Conservation (phyloP, 192 early-diverging fungal species). For the Phycomyces blakesleeanus region DNA sequence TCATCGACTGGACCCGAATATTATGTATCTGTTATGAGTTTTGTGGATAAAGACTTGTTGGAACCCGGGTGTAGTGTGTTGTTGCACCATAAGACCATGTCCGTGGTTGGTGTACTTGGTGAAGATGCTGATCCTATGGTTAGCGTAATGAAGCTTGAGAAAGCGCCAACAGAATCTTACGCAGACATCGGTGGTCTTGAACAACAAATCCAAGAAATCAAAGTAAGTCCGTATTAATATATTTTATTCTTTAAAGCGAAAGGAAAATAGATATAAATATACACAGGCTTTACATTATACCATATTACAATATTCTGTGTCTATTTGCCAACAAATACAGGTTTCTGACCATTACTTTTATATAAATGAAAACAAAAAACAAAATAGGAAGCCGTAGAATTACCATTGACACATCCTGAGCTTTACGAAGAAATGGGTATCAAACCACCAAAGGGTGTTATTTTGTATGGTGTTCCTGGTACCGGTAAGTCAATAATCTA, state of each 20-base stretch:
- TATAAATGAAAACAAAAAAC: too few relatives aligned
- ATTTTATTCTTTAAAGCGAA: neutral
- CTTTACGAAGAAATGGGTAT: conserved; percentile 99
- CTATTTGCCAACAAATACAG: too few relatives aligned
- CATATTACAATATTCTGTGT: too few relatives aligned
- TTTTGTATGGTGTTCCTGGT: conserved; percentile 93
- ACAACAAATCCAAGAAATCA: conserved; percentile 97
- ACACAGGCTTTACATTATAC: too few relatives aligned
- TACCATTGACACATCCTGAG: conserved; percentile 96
- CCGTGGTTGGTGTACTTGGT: conserved; percentile 91
- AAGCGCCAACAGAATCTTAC: conserved; percentile 98
- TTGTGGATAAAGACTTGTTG: conserved; percentile 98
- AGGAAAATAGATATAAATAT: too few relatives aligned
- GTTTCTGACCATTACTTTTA: too few relatives aligned
- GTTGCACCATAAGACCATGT: conserved; percentile 88
- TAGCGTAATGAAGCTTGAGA: conserved; percentile 98
- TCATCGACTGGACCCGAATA: conserved; percentile 89
- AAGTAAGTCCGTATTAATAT: conserved; percentile 20
- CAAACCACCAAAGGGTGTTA: conserved; percentile 95
- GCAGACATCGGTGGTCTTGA: conserved; percentile 97
- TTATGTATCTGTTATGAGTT: conserved; percentile 96
- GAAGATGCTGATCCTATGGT: conserved; percentile 99
- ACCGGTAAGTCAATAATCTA: conserved; percentile 47
- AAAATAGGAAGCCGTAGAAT: conserved; percentile 85
- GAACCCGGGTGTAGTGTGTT: conserved; percentile 96